Conservation (phyloP, 768 basidiomycete genomes). For the Kwoniella dendrophila region DNA sequence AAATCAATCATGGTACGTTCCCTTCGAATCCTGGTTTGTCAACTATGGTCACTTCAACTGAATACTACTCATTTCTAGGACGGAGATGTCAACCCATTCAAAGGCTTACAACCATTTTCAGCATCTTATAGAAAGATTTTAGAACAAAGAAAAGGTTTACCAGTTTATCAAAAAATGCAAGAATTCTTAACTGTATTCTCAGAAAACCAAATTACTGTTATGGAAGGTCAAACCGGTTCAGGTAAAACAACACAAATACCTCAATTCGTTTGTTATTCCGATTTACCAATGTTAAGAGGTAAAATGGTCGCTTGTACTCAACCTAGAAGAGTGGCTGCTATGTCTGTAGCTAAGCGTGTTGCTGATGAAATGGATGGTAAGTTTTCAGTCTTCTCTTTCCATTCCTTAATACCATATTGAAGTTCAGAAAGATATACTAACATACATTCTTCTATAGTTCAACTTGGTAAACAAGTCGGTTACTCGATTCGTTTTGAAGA, state of each 20-base stretch:
- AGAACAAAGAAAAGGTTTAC: conserved; percentile 79
- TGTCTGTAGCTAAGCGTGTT: conserved; percentile 97
- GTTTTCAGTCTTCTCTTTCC: conserved; percentile 42
- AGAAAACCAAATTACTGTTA: conserved; percentile 77
- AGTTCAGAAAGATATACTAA: neutral
- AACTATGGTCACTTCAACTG: neutral
- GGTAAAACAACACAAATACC: conserved; percentile 98
- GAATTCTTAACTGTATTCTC: conserved; percentile 84
- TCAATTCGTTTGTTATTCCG: conserved; percentile 92
- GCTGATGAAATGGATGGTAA: conserved; percentile 98
- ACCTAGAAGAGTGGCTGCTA: conserved; percentile 92
- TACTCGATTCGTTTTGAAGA: conserved; percentile 99
- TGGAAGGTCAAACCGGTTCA: conserved; percentile 79
- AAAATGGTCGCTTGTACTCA: conserved; percentile 97
- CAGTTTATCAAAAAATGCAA: conserved; percentile 88
- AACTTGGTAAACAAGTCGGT: conserved; percentile 90
- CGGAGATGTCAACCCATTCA: conserved; percentile 84
- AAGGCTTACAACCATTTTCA: conserved; percentile 69
- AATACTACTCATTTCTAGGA: conserved; percentile 59
- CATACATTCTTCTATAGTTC: conserved; percentile 61
- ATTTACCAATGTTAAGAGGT: conserved; percentile 83
- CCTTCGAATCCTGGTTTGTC: neutral
- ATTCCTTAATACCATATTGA: neutral
- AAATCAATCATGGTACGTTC: conserved; percentile 71
- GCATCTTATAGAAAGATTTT: conserved; percentile 83